Base-by-base conservation (phyloP, 257 asterid genomes). In the Gynochthodes officinalis region DNA sequence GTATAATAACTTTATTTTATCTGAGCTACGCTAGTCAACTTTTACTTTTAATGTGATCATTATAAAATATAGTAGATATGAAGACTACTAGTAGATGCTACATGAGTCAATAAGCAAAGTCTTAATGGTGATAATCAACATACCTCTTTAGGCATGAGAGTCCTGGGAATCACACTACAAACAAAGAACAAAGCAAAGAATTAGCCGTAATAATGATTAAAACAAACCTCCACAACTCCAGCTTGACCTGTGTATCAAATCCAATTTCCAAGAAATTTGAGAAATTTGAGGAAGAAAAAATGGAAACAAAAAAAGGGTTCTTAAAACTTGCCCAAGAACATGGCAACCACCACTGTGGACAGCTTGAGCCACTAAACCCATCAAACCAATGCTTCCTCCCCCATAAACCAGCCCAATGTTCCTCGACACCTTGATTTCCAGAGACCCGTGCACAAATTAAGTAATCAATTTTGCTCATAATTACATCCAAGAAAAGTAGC, bases 371-470 rank as follows among this genome's bases (percentile, higher is more conserved):
- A 81, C 82, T 72, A 78, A 73, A 21, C 85, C 85, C 85, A 81
- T 81, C 59, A 81, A 78, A 33, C 85, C 85, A 67, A 71, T 81
- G 77, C 82, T 81, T 63, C 85, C 85, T 67, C 85, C 85, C 61
- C 85, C 85, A 72, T 82, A 82, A 15, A 82, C 85, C 55, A 82
- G 35, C 75, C 75, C 85, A 75, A 82, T 72, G 28, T 78, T 79
- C 66, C 81, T 78, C 27, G 85, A 75, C 57, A 82, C 83, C 85
- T 82, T 19, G 46, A 65, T 28, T 16, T 13, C 16, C 42, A 15
- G 43, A 59, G 16, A 35, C n/a, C n/a, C n/a, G n/a, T n/a, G n/a
- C n/a, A n/a, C n/a, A n/a, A n/a, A n/a, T n/a, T n/a, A n/a, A n/a
- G n/a, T n/a, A n/a, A n/a, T n/a, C n/a, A n/a, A n/a, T n/a, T n/a